These are phyloP conservation scores for Globisporangium emineosum DNA, from an alignment of 352 stramenopile genomes.

Conservation along the genomic window DNA sequence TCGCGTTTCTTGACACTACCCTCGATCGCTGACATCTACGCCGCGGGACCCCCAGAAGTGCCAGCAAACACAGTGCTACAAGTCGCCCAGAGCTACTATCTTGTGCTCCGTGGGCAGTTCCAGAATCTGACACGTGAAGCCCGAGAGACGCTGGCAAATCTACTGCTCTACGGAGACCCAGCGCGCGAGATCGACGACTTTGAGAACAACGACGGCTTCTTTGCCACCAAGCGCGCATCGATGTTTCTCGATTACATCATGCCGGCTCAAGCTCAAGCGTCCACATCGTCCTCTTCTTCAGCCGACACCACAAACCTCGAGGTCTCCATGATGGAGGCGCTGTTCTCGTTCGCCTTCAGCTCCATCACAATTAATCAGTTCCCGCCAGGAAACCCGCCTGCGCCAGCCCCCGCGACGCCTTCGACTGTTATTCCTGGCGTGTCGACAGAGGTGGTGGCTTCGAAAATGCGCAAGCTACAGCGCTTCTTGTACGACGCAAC, in stretches of 20 bases:
- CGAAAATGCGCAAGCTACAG: slow-evolving; percentile 36
- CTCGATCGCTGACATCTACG: slow-evolving; percentile 23
- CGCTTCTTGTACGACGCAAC: slow-evolving; percentile 36
- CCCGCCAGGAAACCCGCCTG: slow-evolving; percentile 33
- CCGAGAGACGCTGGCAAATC: slow-evolving; percentile 34
- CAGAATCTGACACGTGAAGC: slow-evolving; percentile 16
- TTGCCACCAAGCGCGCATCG: slow-evolving; percentile 17
- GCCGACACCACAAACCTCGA: slow-evolving; percentile 9
- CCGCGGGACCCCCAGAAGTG: slow-evolving; percentile 23
- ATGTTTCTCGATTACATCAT: slow-evolving; percentile 52
- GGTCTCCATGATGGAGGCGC: slow-evolving; percentile 15
- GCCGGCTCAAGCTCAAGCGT: slow-evolving; percentile 1
- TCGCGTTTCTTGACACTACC: slow-evolving; percentile 33
- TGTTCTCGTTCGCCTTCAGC: slow-evolving; percentile 46
- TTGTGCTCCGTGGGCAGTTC: slow-evolving; percentile 16
- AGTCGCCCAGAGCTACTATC: slow-evolving; percentile 40
- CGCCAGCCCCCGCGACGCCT: slow-evolving; percentile 15
- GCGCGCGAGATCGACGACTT: slow-evolving; percentile 20
- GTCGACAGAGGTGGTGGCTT: slow-evolving; percentile 29
- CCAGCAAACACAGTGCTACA: slow-evolving; percentile 31
- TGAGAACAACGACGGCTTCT: slow-evolving; percentile 12
- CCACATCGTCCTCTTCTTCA: not conserved
- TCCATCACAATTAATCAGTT: slow-evolving; percentile 41
- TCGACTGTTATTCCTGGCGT: slow-evolving; percentile 29
- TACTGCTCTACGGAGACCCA: slow-evolving; percentile 46